phyloP scores from a whole-genome alignment of 192 early-diverging fungal genomes.

The Coemansia sp. region DNA sequence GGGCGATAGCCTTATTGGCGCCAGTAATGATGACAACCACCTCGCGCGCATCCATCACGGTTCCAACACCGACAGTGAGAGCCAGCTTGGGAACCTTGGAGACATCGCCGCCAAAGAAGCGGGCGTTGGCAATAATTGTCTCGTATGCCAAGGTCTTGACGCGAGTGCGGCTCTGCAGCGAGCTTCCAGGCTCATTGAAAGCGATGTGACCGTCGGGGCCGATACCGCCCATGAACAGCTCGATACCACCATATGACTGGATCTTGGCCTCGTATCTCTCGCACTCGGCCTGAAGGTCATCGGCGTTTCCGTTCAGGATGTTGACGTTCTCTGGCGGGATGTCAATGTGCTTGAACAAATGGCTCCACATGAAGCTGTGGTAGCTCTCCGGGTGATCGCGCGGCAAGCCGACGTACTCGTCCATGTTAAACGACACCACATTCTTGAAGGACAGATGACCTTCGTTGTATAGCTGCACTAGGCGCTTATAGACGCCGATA shows the following conservation, averaged over 20 bases:
- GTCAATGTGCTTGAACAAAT: constrained; percentile 87
- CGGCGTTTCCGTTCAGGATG: constrained; percentile 84
- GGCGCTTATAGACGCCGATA: constrained; percentile 76
- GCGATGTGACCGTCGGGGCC: constrained; percentile 93
- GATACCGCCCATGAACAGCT: constrained; percentile 88
- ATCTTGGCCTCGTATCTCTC: constrained; percentile 81
- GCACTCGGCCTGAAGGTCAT: constrained; percentile 81
- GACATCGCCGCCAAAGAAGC: constrained; percentile 87
- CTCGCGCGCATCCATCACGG: constrained; percentile 85
- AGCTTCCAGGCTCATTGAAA: constrained; percentile 90
- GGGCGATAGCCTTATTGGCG: constrained; percentile 81
- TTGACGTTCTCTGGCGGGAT: constrained; percentile 82
- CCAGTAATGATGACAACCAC: constrained; percentile 86
- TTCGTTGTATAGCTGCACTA: constrained; percentile 70
- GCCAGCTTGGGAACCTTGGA: constrained; percentile 88
- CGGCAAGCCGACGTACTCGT: constrained; percentile 84
- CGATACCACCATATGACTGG: constrained; percentile 77
- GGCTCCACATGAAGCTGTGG: constrained; percentile 92
- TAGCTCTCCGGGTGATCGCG: constrained; percentile 88
- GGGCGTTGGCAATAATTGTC: constrained; percentile 83
- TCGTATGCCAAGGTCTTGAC: constrained; percentile 91
- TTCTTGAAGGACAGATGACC: constrained; percentile 77
- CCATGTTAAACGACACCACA: constrained; percentile 92
- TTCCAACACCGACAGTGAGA: constrained; percentile 87
- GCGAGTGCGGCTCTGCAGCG: constrained; percentile 76